Base-by-base conservation (phyloP, 306 rosid species). In the Abrus precatorius region DNA sequence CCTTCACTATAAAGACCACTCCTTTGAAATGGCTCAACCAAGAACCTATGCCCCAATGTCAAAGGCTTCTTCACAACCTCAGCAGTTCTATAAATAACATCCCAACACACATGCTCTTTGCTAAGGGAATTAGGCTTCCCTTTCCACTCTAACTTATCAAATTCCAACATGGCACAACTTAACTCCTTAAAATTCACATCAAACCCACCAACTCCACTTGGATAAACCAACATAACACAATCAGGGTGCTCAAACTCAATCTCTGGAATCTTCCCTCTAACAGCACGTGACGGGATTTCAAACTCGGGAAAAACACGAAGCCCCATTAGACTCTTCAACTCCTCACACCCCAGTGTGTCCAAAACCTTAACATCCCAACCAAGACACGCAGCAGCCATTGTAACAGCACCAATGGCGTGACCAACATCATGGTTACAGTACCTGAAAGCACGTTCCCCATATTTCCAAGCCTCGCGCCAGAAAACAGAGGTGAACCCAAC, bases 391-490 rank as follows among this genome's bases (percentile, higher is more conserved):
- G 98, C 98, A 2, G 98, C 95, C 84, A 91, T 79, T 14, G 94
- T 28, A 68, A 95, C 96, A n/a, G 99, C 95, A 28, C 86, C 99
- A 76, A 93, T 85, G 30, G 97, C 97, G 5, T 93, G 99, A 1
- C 99, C 99, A 3, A 95, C 89, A 34, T 95, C 99, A 73, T 95
- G 99, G 72, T 93, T 91, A 60, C 97, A 93, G 34, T 95, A 95
- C 86, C 99, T 90, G 68, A 91, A 91, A 3, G 95, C 97, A 1
- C 99, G 90, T 80, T 95, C 99, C 1, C 97, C 99, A 13, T 95
- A 95, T 56, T 95, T 95, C 99, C 99, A 95, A 1, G 95, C 93
- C 83, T 95, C 97, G 3, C 99, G 97, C 99, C 99, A 95, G 81
- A 95, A 95, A 85, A 93, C 78, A 1, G 99, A 93, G 9, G 99